A percentile compares a stretch with the other conserved stretches of the same genome.
These are phyloP conservation scores for Xylaria longipes DNA, from an alignment of 495 filamentous ascomycete genomes.

Conservation along the genomic window DNA sequence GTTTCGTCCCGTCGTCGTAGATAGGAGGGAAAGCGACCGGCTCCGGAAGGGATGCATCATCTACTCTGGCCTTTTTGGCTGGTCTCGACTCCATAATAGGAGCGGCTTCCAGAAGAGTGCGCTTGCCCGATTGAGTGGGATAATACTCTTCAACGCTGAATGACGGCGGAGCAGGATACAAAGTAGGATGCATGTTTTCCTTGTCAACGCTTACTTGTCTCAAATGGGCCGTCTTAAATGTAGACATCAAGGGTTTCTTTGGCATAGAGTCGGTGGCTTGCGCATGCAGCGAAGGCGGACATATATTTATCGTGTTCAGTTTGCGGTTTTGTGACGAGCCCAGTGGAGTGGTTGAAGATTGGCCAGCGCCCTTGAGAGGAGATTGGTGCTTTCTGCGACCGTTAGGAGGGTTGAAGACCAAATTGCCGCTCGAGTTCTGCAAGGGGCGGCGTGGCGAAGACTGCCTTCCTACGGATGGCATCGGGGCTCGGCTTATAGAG, in stretches of 20 bases:
- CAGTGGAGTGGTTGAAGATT: conserved; percentile 46
- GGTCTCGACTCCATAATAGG: conserved; percentile 72
- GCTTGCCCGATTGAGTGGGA: conserved; percentile 67
- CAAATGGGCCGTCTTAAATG: conserved; percentile 65
- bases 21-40: conserved; percentile 79
- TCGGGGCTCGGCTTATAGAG: conserved; percentile 58
- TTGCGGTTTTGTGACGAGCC: conserved; percentile 51
- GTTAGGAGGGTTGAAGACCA: conserved; percentile 63
- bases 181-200: conserved; percentile 66
- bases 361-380: conserved; percentile 58
- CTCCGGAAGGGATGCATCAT: conserved; percentile 65
- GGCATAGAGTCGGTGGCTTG: conserved; percentile 84
- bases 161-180: conserved; percentile 58
- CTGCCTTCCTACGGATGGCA: conserved; percentile 54
- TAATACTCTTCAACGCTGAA: conserved; percentile 61
- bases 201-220: conserved; percentile 74
- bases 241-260: conserved; percentile 74
- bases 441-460: conserved; percentile 51
- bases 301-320: conserved; percentile 70
- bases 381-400: conserved; percentile 60
- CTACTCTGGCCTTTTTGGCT: conserved; percentile 66
- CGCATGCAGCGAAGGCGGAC: conserved; percentile 67
- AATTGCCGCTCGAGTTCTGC: conserved; percentile 58
- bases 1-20: conserved; percentile 87
- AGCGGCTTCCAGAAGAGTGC: conserved; percentile 73